phyloP scores from a whole-genome alignment of 805 yeast genomes.

The Candida arabinofermentans region DNA sequence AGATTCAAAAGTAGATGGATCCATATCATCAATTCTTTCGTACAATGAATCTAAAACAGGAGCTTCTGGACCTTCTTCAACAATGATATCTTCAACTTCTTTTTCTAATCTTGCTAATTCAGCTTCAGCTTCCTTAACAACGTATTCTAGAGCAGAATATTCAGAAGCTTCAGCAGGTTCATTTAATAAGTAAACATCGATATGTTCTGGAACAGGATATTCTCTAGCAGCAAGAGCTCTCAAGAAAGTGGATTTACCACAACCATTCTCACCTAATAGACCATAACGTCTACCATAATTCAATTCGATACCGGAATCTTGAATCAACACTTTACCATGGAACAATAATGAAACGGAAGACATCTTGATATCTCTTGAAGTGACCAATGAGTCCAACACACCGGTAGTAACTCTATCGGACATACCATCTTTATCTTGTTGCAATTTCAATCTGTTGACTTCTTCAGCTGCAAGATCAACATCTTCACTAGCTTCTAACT shows the following conservation, averaged over 20 bases:
- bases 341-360: slow-evolving; percentile 86
- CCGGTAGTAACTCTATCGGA: slow-evolving; percentile 98
- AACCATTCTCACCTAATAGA: slow-evolving; percentile 95
- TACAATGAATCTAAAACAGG: slow-evolving; percentile 80
- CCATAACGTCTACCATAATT: slow-evolving; percentile 98
- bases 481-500: slow-evolving; percentile 43
- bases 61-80: slow-evolving; percentile 92
- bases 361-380: slow-evolving; percentile 91
- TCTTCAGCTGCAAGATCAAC: slow-evolving; percentile 65
- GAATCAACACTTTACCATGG: slow-evolving; percentile 96
- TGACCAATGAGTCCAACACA: slow-evolving; percentile 81
- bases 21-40: slow-evolving; percentile 95
- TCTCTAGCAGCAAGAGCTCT: slow-evolving; percentile 94
- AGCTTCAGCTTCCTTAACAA: slow-evolving; percentile 92
- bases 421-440: slow-evolving; percentile 88
- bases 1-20: slow-evolving; percentile 91
- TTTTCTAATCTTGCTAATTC: slow-evolving; percentile 90
- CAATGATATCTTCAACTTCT: slow-evolving; percentile 82
- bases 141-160: slow-evolving; percentile 89
- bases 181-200: slow-evolving; percentile 88
- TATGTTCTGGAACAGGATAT: slow-evolving; percentile 87
- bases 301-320: slow-evolving; percentile 87
- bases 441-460: slow-evolving; percentile 83
- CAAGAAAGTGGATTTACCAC: slow-evolving; percentile 95
- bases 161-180: slow-evolving; percentile 98